Evolutionary conservation across 1,284 basidiomycete genomes (phyloP).

Genomic region (Naganishia sp.): DNA sequence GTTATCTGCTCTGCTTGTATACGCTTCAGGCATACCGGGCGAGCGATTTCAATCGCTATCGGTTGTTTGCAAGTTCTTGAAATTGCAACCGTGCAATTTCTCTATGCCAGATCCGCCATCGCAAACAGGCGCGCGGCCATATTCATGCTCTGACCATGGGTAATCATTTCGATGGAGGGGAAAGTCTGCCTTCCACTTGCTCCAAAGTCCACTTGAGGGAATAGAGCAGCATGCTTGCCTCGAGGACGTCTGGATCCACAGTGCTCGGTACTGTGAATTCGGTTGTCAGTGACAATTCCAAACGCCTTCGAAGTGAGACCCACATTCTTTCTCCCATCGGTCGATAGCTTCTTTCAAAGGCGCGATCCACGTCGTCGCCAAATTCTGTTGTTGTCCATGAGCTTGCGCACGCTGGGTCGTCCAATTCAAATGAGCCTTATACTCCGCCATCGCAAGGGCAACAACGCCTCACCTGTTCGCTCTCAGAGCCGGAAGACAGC

Average conservation of each 20-base stretch:
- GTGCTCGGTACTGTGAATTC: background rate
- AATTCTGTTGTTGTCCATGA: background rate
- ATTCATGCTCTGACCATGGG: no score
- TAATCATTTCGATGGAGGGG: background rate
- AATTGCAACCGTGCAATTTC: no score
- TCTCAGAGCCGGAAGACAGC: background rate
- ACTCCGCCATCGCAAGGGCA: no score
- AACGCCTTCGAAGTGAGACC: background rate
- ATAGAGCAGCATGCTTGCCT: constrained; percentile 11
- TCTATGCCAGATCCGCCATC: no score
- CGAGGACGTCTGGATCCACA: background rate
- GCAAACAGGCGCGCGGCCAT: no score
- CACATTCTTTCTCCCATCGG: constrained; percentile 12
- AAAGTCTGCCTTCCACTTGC: constrained; percentile 3
- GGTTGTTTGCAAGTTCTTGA: no score
- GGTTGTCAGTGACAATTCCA: no score
- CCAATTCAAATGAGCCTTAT: background rate
- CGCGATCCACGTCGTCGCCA: background rate
- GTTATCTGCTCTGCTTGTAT: no score
- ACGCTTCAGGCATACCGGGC: no score
- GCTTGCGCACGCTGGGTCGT: background rate
- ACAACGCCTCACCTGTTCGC: constrained; percentile 6
- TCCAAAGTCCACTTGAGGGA: constrained; percentile 17
- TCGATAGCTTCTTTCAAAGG: background rate
- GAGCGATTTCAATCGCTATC: no score